These are phyloP conservation scores for Solanum peruvianum DNA, from an alignment of 257 asterid species.

Conservation along the genomic window DNA sequence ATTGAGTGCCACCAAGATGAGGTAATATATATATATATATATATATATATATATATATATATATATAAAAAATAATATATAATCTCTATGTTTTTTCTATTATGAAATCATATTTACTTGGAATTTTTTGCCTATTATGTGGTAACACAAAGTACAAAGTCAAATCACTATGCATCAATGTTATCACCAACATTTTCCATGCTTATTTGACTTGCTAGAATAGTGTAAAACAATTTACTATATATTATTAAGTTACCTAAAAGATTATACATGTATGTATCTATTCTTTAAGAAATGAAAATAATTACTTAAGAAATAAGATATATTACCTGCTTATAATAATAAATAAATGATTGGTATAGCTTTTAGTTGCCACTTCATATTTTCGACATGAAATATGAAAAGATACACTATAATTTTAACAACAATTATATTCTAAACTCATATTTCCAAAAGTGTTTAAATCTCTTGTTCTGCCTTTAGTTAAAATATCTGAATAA, in stretches of 20 bases:
- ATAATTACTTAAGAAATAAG: not conserved
- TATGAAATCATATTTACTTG: not conserved
- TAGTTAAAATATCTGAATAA: not conserved
- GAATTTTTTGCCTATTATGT: not conserved
- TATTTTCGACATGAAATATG: not conserved
- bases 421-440: not conserved
- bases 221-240: not conserved
- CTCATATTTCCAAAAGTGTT: not conserved
- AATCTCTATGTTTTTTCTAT: not conserved
- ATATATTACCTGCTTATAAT: not conserved
- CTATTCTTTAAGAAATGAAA: not conserved
- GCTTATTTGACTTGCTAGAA: not conserved
- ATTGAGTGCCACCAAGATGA: conserved; percentile 77
- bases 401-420: not conserved
- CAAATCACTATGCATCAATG: not conserved
- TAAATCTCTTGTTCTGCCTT: not conserved
- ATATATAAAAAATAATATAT: too few species aligned
- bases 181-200: not conserved
- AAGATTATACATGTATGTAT: not conserved
- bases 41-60: too few species aligned
- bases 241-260: not conserved
- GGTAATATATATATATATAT: conserved; percentile 14
- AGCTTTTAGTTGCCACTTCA: not conserved
- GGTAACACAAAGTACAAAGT: not conserved
- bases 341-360: not conserved